Conservation (phyloP, 192 early-diverging fungal species). For the Martensiomyces pterosporus region DNA sequence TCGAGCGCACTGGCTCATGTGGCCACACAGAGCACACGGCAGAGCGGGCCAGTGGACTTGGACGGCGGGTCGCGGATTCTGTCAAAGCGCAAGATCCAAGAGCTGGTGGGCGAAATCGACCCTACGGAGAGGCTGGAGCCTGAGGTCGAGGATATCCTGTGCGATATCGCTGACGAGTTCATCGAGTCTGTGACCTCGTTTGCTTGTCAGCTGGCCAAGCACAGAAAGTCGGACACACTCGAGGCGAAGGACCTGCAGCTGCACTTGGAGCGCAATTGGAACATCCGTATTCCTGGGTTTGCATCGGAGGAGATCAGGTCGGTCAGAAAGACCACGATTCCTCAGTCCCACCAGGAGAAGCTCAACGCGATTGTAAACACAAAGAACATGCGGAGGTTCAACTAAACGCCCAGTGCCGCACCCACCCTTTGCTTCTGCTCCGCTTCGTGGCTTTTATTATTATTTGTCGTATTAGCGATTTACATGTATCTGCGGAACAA, state of each 20-base stretch:
- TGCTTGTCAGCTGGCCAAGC: slow-evolving; percentile 79
- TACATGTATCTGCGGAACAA: not conserved
- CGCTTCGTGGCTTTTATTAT: no score
- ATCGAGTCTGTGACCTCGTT: slow-evolving; percentile 79
- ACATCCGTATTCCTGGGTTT: slow-evolving; percentile 84
- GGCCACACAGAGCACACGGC: slow-evolving; percentile 42
- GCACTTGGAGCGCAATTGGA: slow-evolving; percentile 87
- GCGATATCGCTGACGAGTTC: slow-evolving; percentile 84
- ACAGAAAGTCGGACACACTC: slow-evolving; percentile 69
- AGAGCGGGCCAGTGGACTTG: slow-evolving; percentile 38
- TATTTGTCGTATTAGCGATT: not conserved
- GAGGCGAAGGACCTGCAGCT: slow-evolving; percentile 87
- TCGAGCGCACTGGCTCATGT: slow-evolving; percentile 45
- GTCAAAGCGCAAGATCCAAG: slow-evolving; percentile 76
- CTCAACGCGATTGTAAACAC: slow-evolving; percentile 57
- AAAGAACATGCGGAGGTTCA: slow-evolving; percentile 36
- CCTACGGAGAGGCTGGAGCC: slow-evolving; percentile 71
- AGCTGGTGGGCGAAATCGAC: slow-evolving; percentile 82
- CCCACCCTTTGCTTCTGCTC: not conserved
- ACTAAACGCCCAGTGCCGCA: not conserved
- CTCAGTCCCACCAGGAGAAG: slow-evolving; percentile 61
- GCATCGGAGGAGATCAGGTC: slow-evolving; percentile 77
- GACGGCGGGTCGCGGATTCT: slow-evolving; percentile 51
- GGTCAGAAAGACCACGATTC: slow-evolving; percentile 61
- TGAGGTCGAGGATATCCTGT: slow-evolving; percentile 80